These are phyloP conservation scores for Hyphopichia homilentoma DNA, from an alignment of 805 yeast species.

Conservation along the genomic window DNA sequence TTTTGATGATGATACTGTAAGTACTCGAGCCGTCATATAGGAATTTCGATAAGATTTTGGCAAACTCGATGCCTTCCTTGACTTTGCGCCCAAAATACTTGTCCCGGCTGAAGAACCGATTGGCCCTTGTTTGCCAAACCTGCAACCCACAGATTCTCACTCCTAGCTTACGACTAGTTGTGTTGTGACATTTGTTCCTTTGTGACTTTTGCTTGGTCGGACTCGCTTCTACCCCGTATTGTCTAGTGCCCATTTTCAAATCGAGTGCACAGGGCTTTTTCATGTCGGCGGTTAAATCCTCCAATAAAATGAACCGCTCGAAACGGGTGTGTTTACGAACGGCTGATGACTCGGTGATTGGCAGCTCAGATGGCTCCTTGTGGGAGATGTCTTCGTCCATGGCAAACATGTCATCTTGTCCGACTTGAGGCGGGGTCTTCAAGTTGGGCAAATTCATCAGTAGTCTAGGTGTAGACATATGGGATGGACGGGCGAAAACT, in stretches of 20 bases:
- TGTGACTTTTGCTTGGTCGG: constrained; percentile 72
- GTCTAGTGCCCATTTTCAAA: constrained; percentile 97
- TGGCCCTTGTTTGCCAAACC: constrained; percentile 54
- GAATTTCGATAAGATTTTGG: constrained; percentile 68
- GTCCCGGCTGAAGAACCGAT: constrained; percentile 65
- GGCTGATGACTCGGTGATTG: constrained; percentile 13
- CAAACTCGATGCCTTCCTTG: constrained; percentile 69
- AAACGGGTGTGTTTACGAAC: constrained; percentile 49
- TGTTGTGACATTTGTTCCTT: constrained; percentile 69
- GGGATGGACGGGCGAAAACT: constrained; percentile 29
- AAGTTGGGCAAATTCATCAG: constrained; percentile 6
- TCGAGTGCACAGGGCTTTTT: constrained; percentile 86
- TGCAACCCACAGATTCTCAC: constrained; percentile 96
- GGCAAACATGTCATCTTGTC: constrained; percentile 33
- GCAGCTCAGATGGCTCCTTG: constrained; percentile 6
- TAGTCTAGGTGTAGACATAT: constrained; percentile 2
- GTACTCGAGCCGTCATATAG: constrained; percentile 68
- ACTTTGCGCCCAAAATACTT: constrained; percentile 89
- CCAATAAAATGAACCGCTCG: constrained; percentile 81
- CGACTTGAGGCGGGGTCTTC: no score
- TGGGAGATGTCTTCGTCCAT: constrained; percentile 41
- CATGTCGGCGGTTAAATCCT: constrained; percentile 85
- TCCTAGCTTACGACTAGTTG: constrained; percentile 81
- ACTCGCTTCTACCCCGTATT: constrained; percentile 92
- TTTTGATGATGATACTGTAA: constrained; percentile 58